Percentiles rank a stretch among this genome's conserved stretches.
phyloP scores from a whole-genome alignment of 2,329 filamentous ascomycete genomes.

The Ceratocystis albifundus region DNA sequence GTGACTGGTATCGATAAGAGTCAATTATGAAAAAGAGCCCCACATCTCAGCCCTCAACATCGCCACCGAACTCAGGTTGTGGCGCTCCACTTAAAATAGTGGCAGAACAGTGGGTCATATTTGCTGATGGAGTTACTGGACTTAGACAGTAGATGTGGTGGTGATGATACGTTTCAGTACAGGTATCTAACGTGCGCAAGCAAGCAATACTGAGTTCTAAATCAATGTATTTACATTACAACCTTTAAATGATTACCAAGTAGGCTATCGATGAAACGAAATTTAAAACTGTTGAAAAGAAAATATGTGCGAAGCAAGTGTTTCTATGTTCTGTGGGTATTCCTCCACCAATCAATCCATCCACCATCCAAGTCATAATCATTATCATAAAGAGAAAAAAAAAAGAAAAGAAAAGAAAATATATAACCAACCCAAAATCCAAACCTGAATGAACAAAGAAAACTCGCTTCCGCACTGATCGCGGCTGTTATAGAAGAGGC shows the following conservation, averaged over 20 bases:
- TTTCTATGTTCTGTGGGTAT: slow-evolving; percentile 24
- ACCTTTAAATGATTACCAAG: too few relatives aligned
- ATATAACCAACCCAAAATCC: slow-evolving; percentile 17
- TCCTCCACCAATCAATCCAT: slow-evolving; percentile 14
- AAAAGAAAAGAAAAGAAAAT: slow-evolving; percentile 15
- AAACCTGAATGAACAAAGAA: slow-evolving; percentile 22
- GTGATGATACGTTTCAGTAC: too few relatives aligned
- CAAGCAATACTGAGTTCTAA: neutral
- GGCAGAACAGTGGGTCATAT: neutral
- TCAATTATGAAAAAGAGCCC: neutral
- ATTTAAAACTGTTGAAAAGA: neutral
- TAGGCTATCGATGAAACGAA: too few relatives aligned
- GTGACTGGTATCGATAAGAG: slow-evolving; percentile 22
- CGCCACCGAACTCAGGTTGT: neutral
- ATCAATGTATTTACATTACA: neutral
- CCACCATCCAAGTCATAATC: slow-evolving; percentile 21
- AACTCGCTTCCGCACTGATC: slow-evolving; percentile 24
- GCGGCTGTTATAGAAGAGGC: slow-evolving; percentile 10
- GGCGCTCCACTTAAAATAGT: neutral
- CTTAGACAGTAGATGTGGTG: too few relatives aligned
- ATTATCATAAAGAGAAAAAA: slow-evolving; percentile 22
- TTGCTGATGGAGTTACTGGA: too few relatives aligned
- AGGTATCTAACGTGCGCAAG: neutral
- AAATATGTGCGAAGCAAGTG: slow-evolving; percentile 18
- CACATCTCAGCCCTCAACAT: neutral